Percentiles rank a stretch among this genome's conserved stretches.
phyloP scores from a whole-genome alignment of 2,329 filamentous ascomycete genomes.

The Phaeosphaeriaceae sp. region DNA sequence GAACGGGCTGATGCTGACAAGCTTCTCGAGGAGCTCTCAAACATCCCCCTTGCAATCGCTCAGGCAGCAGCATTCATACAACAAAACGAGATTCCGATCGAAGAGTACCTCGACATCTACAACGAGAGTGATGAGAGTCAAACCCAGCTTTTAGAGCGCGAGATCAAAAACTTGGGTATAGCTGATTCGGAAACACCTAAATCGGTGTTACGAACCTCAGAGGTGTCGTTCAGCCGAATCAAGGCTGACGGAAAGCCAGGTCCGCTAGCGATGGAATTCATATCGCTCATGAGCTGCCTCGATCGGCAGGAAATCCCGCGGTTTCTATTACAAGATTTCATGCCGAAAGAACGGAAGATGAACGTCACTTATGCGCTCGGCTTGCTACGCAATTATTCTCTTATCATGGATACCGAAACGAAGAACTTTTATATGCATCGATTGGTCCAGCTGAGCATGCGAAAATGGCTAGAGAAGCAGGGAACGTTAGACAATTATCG shows the following conservation, averaged over 20 bases:
- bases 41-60: slow-evolving; percentile 22
- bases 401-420: slow-evolving; percentile 3
- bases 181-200: slow-evolving; percentile 10
- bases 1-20: slow-evolving; percentile 3
- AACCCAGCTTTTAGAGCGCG: slow-evolving; percentile 8
- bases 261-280: slow-evolving; percentile 8
- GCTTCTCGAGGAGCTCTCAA: slow-evolving; percentile 26
- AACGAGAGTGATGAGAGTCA: slow-evolving; percentile 12
- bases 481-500: slow-evolving; percentile 2
- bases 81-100: slow-evolving; percentile 8
- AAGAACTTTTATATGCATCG: slow-evolving; percentile 16
- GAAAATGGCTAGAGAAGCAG: slow-evolving; percentile 12
- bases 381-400: slow-evolving; percentile 4
- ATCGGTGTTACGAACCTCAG: slow-evolving; percentile 14
- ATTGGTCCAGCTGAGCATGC: slow-evolving; percentile 16
- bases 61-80: slow-evolving; percentile 35
- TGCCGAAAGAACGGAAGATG: slow-evolving; percentile 8
- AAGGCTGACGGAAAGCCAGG: slow-evolving; percentile 15
- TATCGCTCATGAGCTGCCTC: slow-evolving; percentile 12
- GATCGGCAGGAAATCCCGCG: slow-evolving; percentile 15
- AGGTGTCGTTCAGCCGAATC: slow-evolving; percentile 11
- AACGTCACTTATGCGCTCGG: slow-evolving; percentile 9
- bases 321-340: slow-evolving; percentile 4
- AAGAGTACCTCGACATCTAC: slow-evolving; percentile 14
- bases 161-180: slow-evolving; percentile 6